phyloP scores from a whole-genome alignment of 1,284 basidiomycete genomes.

The Farysia itapuensis region DNA sequence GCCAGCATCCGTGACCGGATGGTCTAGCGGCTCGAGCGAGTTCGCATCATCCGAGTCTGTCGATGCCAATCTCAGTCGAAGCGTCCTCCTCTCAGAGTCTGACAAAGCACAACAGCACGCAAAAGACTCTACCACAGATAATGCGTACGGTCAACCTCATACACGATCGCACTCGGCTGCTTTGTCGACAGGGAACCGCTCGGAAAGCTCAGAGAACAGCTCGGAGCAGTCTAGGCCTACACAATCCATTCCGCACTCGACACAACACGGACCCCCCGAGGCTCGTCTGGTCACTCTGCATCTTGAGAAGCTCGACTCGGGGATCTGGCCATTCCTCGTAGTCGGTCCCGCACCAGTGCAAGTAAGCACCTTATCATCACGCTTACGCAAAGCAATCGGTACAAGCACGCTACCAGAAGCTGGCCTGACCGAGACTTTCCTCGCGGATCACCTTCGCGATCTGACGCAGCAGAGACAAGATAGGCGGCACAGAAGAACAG shows the following conservation, averaged over 20 bases:
- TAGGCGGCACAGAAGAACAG: constrained; percentile 10
- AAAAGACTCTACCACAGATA: too few species aligned
- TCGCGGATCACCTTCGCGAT: constrained; percentile 4
- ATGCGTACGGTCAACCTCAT: too few species aligned
- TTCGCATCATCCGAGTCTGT: constrained; percentile 33
- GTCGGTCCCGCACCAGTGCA: constrained; percentile 35
- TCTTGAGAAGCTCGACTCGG: constrained; percentile 38
- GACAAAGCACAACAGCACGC: not conserved
- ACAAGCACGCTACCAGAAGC: not conserved
- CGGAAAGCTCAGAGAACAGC: not conserved
- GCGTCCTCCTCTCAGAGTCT: constrained; percentile 32
- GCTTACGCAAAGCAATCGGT: not conserved
- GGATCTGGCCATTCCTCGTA: constrained; percentile 40
- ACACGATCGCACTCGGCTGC: too few species aligned
- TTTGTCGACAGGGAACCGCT: not conserved
- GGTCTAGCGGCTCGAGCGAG: constrained; percentile 40
- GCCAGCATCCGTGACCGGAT: constrained; percentile 9
- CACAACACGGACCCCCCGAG: constrained; percentile 12
- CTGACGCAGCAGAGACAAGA: constrained; percentile 6
- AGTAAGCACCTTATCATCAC: constrained; percentile 2
- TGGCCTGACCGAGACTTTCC: not conserved
- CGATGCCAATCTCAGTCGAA: constrained; percentile 18
- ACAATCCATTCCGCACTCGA: too few species aligned
- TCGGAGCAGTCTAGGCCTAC: too few species aligned
- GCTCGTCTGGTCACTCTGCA: constrained; percentile 37